Conservation (phyloP, 2,329 filamentous ascomycete genomes). For the Phaeosphaeriaceae sp. region DNA sequence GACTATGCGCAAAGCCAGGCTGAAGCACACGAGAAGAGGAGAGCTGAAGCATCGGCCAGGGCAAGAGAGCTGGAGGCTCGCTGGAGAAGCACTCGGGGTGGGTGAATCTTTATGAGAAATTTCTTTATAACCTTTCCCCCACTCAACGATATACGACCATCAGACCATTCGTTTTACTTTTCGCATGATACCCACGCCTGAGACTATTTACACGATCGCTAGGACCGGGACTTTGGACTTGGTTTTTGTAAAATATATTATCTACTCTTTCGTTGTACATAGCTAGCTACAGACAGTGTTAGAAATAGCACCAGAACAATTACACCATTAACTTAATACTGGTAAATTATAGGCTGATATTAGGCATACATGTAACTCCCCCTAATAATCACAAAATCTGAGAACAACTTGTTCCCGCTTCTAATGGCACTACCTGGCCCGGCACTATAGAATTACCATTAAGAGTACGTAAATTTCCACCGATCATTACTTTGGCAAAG, state of each 20-base stretch:
- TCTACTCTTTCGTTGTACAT: not conserved
- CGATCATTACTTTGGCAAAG: no score
- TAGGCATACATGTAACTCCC: no score
- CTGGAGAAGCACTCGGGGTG: conserved; percentile 42
- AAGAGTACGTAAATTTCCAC: no score
- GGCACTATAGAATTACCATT: no score
- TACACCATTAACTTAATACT: no score
- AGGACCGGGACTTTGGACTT: not conserved
- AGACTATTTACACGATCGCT: not conserved
- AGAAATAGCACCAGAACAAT: no score
- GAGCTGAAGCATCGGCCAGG: conserved; percentile 51
- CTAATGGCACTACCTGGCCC: no score
- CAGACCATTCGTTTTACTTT: not conserved
- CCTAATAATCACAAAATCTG: no score
- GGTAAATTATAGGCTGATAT: no score
- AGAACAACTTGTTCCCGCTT: no score
- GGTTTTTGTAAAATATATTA: not conserved
- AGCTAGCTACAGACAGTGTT: no score
- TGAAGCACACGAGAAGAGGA: conserved; percentile 49
- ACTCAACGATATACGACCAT: not conserved
- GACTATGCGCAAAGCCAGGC: conserved; percentile 57
- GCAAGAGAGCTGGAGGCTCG: conserved; percentile 54
- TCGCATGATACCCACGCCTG: conserved; percentile 13
- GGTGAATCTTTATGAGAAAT: not conserved
- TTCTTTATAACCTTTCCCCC: not conserved